Conservation (phyloP, 1,284 basidiomycete species). For the Apiotrichum akiyoshidainum region DNA sequence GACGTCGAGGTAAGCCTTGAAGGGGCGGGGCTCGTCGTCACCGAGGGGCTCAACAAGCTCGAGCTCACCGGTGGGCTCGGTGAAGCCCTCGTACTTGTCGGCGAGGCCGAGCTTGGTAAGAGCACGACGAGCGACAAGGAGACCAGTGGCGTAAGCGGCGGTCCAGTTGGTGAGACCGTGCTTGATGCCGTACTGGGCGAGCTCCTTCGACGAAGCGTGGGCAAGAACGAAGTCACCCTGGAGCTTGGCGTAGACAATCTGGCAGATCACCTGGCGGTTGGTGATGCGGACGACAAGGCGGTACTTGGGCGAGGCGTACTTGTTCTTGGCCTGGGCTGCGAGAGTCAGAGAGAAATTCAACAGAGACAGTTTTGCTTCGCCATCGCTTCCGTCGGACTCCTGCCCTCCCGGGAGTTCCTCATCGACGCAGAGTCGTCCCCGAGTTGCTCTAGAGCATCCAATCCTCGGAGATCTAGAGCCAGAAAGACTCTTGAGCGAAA, state of each 20-base stretch:
- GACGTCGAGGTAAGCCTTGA: constrained; percentile 98
- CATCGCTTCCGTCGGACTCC: too few relatives aligned
- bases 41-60: constrained; percentile 77
- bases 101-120: constrained; percentile 92
- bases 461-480: too few relatives aligned
- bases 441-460: too few relatives aligned
- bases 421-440: too few relatives aligned
- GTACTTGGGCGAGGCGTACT: constrained; percentile 99
- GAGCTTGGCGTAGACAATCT: constrained; percentile 95
- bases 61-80: constrained; percentile 86
- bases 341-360: too few relatives aligned
- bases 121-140: constrained; percentile 91
- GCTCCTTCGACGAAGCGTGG: constrained; percentile 83
- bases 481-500: too few relatives aligned
- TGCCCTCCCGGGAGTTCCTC: too few relatives aligned
- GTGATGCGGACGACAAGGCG: constrained; percentile 97
- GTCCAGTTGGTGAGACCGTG: constrained; percentile 99
- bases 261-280: constrained; percentile 85
- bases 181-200: constrained; percentile 93
- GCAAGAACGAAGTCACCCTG: constrained; percentile 94
- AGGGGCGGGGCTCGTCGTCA: constrained; percentile 93
- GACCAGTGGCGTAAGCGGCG: constrained; percentile 96
- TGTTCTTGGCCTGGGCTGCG: constrained; percentile 86
- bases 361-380: too few relatives aligned
- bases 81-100: constrained; percentile 96